Evolutionary conservation across 768 basidiomycete species (phyloP), one percentile per base, ranked within the genome.

Genomic region (Tubosaeta brunneosetosa): DNA sequence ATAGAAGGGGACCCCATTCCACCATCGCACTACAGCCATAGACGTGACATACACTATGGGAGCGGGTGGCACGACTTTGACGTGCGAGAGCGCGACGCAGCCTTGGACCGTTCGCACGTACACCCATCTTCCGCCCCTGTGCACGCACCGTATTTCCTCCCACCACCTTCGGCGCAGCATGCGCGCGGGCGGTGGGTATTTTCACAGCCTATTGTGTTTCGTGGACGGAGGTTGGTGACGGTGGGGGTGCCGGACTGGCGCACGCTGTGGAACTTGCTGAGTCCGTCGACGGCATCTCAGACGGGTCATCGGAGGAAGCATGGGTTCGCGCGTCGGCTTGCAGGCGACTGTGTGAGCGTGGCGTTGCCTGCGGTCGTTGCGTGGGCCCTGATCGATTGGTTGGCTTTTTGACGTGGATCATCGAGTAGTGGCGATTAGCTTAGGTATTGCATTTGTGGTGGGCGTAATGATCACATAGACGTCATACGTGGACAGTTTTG

Each of bases 171-270:
- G 9, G 56, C 61, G 19, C 69, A 64, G 43, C 55, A 63, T 25
- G 44, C 52, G 17, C 61, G 58, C n/a, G 27, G 26, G 55, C 55
- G 50, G 61, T 63, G 42, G 42, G 68, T 71, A 64, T 65, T 69
- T 37, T 80, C 77, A 17, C 80, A 77, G 74, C 73, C 77, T 16
- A 86, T 86, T 60, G 73, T 75, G 22, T 73, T 85, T 49, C 63
- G 72, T 26, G 82, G 83, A 1, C 73, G 80, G 16, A 74, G 83
- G 54, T 77, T 80, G n/a, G 61, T 87, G 53, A 73, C 76, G 16
- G 17, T 85, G 13, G 66, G 70, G 6, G 50, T 75, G 27, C 82
- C 83, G 0, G 49, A 55, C 60, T 55, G 71, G 72, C 62, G 52
- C 47, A 19, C 57, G 29, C 37, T 56, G 56, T 6, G 60, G 40